These are phyloP conservation scores for Aspergillus viridinutans DNA, from an alignment of 2,329 filamentous ascomycete genomes.

Conservation along the genomic window DNA sequence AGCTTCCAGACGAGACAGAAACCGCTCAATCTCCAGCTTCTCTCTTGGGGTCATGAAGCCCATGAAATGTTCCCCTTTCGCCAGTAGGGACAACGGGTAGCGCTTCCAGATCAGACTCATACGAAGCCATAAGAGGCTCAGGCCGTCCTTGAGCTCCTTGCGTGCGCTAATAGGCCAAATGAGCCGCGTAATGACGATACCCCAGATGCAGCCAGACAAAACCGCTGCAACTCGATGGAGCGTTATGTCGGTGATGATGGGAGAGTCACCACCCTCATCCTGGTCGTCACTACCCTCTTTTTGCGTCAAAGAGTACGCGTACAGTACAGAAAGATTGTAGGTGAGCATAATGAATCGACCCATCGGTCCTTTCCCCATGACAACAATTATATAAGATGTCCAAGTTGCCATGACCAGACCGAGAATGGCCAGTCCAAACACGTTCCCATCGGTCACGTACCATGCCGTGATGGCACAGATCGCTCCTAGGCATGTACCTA, in stretches of 20 bases:
- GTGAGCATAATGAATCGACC: conserved; percentile 91
- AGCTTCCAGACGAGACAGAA: conserved; percentile 66
- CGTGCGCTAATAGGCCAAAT: conserved; percentile 94
- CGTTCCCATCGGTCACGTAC: conserved; percentile 70
- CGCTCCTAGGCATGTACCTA: conserved; percentile 81
- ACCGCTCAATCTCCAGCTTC: conserved; percentile 80
- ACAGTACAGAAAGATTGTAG: conserved; percentile 92
- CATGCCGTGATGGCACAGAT: conserved; percentile 71
- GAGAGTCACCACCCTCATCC: conserved; percentile 79
- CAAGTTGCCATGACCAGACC: conserved; percentile 77
- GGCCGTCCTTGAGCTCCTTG: conserved; percentile 79
- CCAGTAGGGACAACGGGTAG: conserved; percentile 74
- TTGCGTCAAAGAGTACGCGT: conserved; percentile 84
- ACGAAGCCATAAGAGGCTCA: conserved; percentile 86
- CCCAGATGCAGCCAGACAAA: conserved; percentile 83
- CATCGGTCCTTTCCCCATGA: conserved; percentile 77
- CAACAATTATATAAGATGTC: conserved; percentile 87
- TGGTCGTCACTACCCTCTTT: conserved; percentile 74
- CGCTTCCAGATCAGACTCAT: conserved; percentile 97
- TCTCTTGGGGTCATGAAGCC: conserved; percentile 86
- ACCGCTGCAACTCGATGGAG: conserved; percentile 85
- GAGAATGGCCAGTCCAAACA: conserved; percentile 69
- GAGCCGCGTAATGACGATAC: conserved; percentile 79
- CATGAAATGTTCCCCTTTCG: conserved; percentile 52
- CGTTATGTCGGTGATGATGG: conserved; percentile 82